phyloP scores from a whole-genome alignment of 768 basidiomycete genomes.

The Porphyrellus cyaneotinctus region DNA sequence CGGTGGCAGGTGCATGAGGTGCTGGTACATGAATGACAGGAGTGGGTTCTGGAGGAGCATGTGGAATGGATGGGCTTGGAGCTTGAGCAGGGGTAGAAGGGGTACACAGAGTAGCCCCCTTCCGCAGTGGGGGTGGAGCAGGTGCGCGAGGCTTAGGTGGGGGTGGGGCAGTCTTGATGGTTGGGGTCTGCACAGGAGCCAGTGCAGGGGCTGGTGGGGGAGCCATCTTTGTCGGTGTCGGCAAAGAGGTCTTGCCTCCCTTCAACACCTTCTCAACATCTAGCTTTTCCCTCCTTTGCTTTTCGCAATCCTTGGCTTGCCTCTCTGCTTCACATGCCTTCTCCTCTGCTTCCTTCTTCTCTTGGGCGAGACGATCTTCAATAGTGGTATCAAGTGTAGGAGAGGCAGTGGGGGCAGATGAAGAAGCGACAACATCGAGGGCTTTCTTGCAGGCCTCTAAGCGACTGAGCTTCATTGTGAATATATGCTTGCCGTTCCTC shows the following conservation, averaged over 20 bases:
- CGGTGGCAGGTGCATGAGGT: slow-evolving; percentile 55
- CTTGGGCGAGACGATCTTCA: slow-evolving; percentile 78
- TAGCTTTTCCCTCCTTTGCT: slow-evolving; percentile 64
- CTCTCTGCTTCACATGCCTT: slow-evolving; percentile 74
- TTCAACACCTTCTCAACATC: slow-evolving; percentile 68
- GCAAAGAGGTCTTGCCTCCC: slow-evolving; percentile 40
- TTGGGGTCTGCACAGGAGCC: slow-evolving; percentile 35
- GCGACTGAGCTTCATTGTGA: slow-evolving; percentile 74
- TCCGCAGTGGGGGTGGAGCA: slow-evolving; percentile 37
- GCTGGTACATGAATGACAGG: slow-evolving; percentile 25
- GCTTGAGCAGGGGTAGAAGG: slow-evolving; percentile 21
- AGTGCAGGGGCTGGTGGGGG: slow-evolving; percentile 38
- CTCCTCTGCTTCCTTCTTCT: slow-evolving; percentile 89
- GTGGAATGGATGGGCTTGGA: slow-evolving; percentile 17
- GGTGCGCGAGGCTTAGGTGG: slow-evolving; percentile 27
- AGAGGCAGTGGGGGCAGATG: slow-evolving; percentile 34
- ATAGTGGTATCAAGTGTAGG: slow-evolving; percentile 71
- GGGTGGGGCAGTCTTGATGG: slow-evolving; percentile 36
- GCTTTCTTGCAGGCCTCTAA: slow-evolving; percentile 85
- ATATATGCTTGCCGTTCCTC: slow-evolving; percentile 79
- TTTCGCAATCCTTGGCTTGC: slow-evolving; percentile 77
- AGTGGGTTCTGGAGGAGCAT: slow-evolving; percentile 24
- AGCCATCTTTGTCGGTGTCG: slow-evolving; percentile 44
- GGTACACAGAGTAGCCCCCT: slow-evolving; percentile 4
- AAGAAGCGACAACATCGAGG: slow-evolving; percentile 62